phyloP scores from a whole-genome alignment of 495 filamentous ascomycete genomes.

The Neurospora intermedia region DNA sequence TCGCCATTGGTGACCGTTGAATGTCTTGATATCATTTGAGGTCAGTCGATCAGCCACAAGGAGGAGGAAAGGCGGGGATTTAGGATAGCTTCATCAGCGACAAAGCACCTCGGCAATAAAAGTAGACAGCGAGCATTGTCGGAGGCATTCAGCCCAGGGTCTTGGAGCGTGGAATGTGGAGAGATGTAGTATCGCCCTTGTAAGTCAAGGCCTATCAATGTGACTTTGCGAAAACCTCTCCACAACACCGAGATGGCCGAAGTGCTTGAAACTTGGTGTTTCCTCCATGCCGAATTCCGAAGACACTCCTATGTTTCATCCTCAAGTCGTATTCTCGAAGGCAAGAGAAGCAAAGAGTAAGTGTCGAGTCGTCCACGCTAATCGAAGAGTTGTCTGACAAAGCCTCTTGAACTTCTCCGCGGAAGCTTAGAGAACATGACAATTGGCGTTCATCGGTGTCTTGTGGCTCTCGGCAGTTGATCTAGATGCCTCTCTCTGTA shows the following conservation, averaged over 20 bases:
- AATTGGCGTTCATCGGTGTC: neutral
- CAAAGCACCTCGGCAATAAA: neutral
- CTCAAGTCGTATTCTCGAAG: neutral
- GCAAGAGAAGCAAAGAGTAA: neutral
- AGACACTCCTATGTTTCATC: neutral
- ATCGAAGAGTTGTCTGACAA: neutral
- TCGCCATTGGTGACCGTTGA: neutral
- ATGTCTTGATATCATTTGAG: neutral
- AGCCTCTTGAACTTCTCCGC: neutral
- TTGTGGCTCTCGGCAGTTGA: conserved; percentile 2
- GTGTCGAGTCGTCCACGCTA: neutral
- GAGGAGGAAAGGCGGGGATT: neutral
- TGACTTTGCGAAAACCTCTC: neutral
- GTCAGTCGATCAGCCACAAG: neutral
- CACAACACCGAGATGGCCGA: neutral
- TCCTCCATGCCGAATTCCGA: neutral
- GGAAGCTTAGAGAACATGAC: conserved; percentile 4
- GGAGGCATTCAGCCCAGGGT: neutral
- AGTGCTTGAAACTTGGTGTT: neutral
- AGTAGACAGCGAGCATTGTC: neutral
- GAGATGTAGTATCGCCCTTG: too few relatives aligned
- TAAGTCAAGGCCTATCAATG: neutral
- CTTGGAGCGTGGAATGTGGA: neutral
- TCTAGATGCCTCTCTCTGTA: neutral
- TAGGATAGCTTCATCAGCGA: neutral